Conservation (phyloP, 495 filamentous ascomycete genomes). For the Lasiosphaeriaceae sp. region DNA sequence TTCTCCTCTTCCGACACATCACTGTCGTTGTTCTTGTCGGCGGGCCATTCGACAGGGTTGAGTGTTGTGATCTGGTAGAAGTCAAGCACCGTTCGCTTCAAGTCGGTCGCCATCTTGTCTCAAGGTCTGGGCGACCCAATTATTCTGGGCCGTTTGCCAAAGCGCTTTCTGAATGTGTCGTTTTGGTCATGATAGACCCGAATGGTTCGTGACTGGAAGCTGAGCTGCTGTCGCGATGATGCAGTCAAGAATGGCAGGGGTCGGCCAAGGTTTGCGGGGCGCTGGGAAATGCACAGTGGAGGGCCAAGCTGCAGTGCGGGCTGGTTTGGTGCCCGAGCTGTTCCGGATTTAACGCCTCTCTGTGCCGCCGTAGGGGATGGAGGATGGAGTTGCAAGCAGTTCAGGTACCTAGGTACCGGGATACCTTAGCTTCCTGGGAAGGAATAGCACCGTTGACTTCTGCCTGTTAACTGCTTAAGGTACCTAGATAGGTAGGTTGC, state of each 20-base stretch:
- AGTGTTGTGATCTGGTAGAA: constrained; percentile 83
- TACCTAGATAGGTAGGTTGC: no score
- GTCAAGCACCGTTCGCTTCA: constrained; percentile 72
- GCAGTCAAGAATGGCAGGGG: neutral
- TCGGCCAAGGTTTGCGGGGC: no score
- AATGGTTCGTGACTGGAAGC: neutral
- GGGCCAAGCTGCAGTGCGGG: no score
- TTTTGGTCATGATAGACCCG: neutral
- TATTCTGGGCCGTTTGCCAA: neutral
- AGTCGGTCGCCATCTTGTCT: constrained; percentile 38
- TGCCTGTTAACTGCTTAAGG: no score
- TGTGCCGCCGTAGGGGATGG: no score
- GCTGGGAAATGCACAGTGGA: no score
- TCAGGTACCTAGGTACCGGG: no score
- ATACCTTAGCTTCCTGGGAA: no score
- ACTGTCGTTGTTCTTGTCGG: constrained; percentile 65
- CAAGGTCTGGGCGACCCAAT: neutral
- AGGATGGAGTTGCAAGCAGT: no score
- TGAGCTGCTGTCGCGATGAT: neutral
- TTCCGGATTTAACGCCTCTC: no score
- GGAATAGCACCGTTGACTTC: no score
- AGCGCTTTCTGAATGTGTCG: neutral
- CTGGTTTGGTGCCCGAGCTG: no score
- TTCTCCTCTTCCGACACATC: constrained; percentile 64
- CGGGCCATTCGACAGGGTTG: constrained; percentile 82